phyloP scores from a whole-genome alignment of 441 rosid genomes.

The Populus trichocarpa region DNA sequence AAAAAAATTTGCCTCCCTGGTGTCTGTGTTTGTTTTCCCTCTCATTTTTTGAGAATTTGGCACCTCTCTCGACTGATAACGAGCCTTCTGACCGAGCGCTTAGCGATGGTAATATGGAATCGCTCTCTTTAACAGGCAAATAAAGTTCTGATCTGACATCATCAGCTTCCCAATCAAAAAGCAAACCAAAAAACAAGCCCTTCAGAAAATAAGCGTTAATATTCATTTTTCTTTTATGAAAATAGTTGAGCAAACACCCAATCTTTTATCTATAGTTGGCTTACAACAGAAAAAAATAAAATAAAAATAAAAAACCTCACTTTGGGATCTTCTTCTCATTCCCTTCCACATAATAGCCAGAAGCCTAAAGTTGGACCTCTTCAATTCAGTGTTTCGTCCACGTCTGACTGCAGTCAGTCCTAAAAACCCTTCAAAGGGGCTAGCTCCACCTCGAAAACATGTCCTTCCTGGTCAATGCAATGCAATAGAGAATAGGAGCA shows the following conservation, averaged over 20 bases:
- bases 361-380: slow-evolving; percentile 9
- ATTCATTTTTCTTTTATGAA: no score
- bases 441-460: not conserved
- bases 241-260: not conserved
- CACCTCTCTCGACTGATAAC: no score
- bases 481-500: slow-evolving; percentile 4
- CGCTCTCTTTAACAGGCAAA: not conserved
- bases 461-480: not conserved
- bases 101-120: no score
- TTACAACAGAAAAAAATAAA: not conserved
- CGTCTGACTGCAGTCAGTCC: slow-evolving; percentile 3
- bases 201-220: not conserved
- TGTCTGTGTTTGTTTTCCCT: no score
- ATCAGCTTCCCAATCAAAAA: not conserved
- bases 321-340: not conserved
- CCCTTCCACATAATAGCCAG: not conserved
- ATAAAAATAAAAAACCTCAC: not conserved
- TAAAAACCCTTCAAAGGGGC: slow-evolving; percentile 22
- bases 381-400: slow-evolving; percentile 7
- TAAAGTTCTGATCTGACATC: slow-evolving; percentile 1
- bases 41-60: no score
- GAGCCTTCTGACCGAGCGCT: no score
- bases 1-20: no score
- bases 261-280: not conserved
- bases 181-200: not conserved